phyloP scores from a whole-genome alignment of 2,329 filamentous ascomycete species.

The Pseudocercospora pini-densiflorae region DNA sequence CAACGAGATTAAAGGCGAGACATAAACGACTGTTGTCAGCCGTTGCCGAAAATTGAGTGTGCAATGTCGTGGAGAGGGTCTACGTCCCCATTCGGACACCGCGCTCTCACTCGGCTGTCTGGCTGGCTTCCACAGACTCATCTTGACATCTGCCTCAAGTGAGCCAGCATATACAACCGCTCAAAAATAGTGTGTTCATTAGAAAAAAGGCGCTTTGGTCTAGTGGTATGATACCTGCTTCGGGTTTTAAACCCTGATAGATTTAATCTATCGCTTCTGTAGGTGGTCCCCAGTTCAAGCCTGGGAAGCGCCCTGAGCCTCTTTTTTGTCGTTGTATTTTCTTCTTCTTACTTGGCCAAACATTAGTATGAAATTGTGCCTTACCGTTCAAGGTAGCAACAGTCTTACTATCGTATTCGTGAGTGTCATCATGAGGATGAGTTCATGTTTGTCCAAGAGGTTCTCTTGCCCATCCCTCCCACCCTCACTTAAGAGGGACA shows the following conservation, averaged over 20 bases:
- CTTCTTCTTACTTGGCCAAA: background rate
- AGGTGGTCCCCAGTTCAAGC: background rate
- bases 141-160: background rate
- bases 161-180: background rate
- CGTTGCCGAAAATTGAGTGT: background rate
- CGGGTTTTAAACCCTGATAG: background rate
- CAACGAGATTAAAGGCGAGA: background rate
- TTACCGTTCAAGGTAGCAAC: background rate
- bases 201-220: background rate
- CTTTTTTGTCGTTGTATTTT: background rate
- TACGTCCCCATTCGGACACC: background rate
- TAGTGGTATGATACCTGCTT: constrained; percentile 1
- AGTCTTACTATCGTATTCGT: background rate
- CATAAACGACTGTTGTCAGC: background rate
- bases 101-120: background rate
- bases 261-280: constrained; percentile 1
- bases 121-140: background rate
- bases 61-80: background rate
- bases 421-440: background rate
- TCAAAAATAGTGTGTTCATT: background rate
- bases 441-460: constrained; percentile 39
- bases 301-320: background rate
- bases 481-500: constrained; percentile 33
- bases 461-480: constrained; percentile 45
- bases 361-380: background rate